These are phyloP conservation scores for Leishmania amazonensis DNA, from an alignment of 208 protist species.

Conservation along the genomic window DNA sequence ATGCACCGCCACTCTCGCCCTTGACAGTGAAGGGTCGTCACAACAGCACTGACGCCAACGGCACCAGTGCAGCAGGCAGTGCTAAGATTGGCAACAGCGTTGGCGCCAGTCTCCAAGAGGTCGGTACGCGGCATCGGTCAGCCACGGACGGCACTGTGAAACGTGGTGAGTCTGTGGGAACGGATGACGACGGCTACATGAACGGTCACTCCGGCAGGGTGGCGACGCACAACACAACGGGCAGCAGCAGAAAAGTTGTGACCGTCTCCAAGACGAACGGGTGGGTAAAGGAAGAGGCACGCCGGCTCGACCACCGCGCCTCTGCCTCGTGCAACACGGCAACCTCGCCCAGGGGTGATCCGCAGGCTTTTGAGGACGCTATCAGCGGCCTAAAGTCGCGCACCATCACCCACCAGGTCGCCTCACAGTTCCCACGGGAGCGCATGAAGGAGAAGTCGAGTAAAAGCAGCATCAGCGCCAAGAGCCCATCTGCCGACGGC, in stretches of 20 bases:
- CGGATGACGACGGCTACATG: background rate
- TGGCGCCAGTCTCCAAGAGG: background rate
- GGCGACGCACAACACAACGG: background rate
- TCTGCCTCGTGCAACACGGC: background rate
- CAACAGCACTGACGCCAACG: background rate
- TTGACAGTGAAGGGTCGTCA: constrained; percentile 6
- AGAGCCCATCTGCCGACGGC: constrained; percentile 7
- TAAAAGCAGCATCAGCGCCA: constrained; percentile 6
- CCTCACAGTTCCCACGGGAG: constrained; percentile 28
- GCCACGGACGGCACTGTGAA: constrained; percentile 5
- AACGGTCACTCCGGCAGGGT: background rate
- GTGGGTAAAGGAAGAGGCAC: constrained; percentile 39
- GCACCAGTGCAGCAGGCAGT: background rate
- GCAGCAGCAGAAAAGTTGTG: background rate
- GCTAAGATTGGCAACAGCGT: background rate
- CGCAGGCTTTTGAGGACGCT: background rate
- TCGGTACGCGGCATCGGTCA: background rate
- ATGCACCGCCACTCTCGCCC: constrained; percentile 26
- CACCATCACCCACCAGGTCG: constrained; percentile 9
- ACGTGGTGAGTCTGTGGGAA: constrained; percentile 8
- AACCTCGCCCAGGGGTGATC: background rate
- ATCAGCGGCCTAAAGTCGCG: background rate
- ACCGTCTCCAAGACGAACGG: constrained; percentile 16
- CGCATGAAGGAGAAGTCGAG: constrained; percentile 7
- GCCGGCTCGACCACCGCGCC: constrained; percentile 17